These are phyloP conservation scores for Solanum megistacrolobum DNA, from an alignment of 257 asterid genomes.

Conservation along the genomic window DNA sequence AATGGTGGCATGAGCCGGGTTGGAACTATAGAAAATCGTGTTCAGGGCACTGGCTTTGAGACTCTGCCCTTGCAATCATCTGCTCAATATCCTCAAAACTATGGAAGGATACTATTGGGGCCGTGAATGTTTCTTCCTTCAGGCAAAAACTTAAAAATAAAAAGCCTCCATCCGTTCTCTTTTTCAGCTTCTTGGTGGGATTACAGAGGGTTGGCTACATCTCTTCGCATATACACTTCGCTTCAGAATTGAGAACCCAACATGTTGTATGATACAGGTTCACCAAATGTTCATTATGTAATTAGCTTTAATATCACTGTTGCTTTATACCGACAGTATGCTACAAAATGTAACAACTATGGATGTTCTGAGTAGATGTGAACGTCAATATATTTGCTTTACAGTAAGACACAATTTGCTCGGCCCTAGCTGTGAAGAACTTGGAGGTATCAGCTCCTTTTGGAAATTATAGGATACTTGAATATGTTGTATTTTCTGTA, in stretches of 20 bases:
- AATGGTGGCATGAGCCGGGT: constrained; percentile 18
- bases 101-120: constrained; percentile 29
- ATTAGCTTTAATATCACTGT: not conserved
- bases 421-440: not conserved
- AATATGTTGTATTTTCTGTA: not conserved
- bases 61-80: constrained; percentile 21
- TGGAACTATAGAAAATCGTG: constrained; percentile 14
- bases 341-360: not conserved
- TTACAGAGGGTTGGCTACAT: not conserved
- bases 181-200: constrained; percentile 6
- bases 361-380: not conserved
- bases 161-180: not conserved
- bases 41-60: constrained; percentile 15
- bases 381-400: not conserved
- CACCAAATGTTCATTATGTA: not conserved
- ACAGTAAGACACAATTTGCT: not conserved
- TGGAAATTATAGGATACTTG: not conserved
- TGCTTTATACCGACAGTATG: not conserved
- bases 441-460: not conserved
- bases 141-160: not conserved
- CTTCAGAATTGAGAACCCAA: constrained; percentile 3
- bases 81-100: constrained; percentile 25
- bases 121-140: constrained; percentile 15
- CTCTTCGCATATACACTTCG: not conserved
- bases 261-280: constrained; percentile 7